phyloP scores from a whole-genome alignment of 495 filamentous ascomycete genomes.

The Sabuloglossum arenarium region DNA sequence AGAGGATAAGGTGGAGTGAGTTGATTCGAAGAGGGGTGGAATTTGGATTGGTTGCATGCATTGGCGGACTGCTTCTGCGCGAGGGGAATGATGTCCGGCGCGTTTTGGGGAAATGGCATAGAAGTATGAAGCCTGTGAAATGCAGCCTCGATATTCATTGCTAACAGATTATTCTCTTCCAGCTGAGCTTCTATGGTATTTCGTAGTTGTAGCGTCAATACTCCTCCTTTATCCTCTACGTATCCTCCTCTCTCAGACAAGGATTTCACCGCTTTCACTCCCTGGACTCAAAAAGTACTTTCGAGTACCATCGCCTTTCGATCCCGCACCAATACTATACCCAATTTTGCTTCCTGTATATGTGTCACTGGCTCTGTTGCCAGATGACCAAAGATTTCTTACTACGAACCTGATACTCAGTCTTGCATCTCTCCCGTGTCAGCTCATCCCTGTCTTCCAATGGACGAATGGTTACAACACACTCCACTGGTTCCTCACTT shows the following conservation, averaged over 20 bases:
- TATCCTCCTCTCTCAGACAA: conserved; percentile 11
- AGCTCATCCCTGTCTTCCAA: conserved; percentile 40
- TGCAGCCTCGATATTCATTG: neutral
- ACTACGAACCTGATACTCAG: conserved; percentile 65
- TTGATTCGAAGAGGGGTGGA: conserved; percentile 25
- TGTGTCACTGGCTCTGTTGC: conserved; percentile 56
- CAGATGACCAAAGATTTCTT: conserved; percentile 30
- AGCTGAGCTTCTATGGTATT: conserved; percentile 28
- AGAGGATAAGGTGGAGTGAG: conserved; percentile 21
- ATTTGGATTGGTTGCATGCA: conserved; percentile 22
- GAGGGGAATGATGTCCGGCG: conserved; percentile 16
- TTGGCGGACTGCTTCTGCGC: conserved; percentile 22
- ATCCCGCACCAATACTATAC: conserved; percentile 82
- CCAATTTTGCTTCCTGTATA: conserved; percentile 56
- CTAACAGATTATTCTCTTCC: neutral
- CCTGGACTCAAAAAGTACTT: conserved; percentile 18
- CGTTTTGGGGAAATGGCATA: conserved; percentile 21
- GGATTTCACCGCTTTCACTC: neutral
- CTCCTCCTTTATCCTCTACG: conserved; percentile 25
- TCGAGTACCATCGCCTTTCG: conserved; percentile 53
- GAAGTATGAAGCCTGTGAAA: neutral
- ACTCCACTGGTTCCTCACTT: conserved; percentile 46
- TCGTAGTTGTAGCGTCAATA: conserved; percentile 15
- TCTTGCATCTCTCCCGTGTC: conserved; percentile 53
- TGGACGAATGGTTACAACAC: conserved; percentile 28